Evolutionary conservation across 2,329 filamentous ascomycete species (phyloP).

Genomic region (Alternaria sp.): DNA sequence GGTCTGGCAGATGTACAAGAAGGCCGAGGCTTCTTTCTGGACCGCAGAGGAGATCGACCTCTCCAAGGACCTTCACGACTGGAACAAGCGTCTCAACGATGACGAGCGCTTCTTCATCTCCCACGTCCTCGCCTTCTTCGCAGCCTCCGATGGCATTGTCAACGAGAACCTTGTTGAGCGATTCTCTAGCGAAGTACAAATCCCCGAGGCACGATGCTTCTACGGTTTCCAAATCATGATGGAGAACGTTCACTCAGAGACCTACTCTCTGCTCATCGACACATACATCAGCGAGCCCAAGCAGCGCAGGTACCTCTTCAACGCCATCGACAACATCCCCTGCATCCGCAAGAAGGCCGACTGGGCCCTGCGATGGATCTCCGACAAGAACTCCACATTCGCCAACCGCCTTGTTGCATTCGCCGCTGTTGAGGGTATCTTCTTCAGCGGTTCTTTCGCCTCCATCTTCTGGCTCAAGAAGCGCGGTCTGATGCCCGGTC

Average conservation of each 20-base stretch:
- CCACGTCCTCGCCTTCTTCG: slow-evolving; percentile 98
- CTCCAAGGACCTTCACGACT: slow-evolving; percentile 98
- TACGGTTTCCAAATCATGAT: slow-evolving; percentile 99
- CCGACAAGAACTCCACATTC: slow-evolving; percentile 91
- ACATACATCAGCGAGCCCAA: slow-evolving; percentile 98
- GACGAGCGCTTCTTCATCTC: slow-evolving; percentile 99
- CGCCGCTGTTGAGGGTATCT: slow-evolving; percentile 97
- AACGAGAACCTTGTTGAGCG: slow-evolving; percentile 99
- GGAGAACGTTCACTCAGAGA: slow-evolving; percentile 99
- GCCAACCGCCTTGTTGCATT: slow-evolving; percentile 96
- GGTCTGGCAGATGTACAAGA: slow-evolving; percentile 99
- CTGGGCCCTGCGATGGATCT: slow-evolving; percentile 96
- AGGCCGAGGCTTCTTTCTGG: slow-evolving; percentile 99
- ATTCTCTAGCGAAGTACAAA: slow-evolving; percentile 95
- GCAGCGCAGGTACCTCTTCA: slow-evolving; percentile 94
- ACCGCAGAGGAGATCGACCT: slow-evolving; percentile 99
- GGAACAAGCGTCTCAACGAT: slow-evolving; percentile 96
- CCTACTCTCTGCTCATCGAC: slow-evolving; percentile 98
- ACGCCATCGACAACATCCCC: slow-evolving; percentile 98
- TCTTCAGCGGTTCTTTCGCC: slow-evolving; percentile 98
- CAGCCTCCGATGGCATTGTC: slow-evolving; percentile 97
- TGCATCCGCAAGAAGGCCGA: slow-evolving; percentile 99
- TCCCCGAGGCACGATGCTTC: slow-evolving; percentile 98
- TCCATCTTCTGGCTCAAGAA: slow-evolving; percentile 99
- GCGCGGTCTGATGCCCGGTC: slow-evolving; percentile 96